A percentile compares a stretch with the other conserved stretches of the same genome.
Evolutionary conservation across 192 early-diverging fungal species (phyloP).

Genomic region (Phycomyces nitens): DNA sequence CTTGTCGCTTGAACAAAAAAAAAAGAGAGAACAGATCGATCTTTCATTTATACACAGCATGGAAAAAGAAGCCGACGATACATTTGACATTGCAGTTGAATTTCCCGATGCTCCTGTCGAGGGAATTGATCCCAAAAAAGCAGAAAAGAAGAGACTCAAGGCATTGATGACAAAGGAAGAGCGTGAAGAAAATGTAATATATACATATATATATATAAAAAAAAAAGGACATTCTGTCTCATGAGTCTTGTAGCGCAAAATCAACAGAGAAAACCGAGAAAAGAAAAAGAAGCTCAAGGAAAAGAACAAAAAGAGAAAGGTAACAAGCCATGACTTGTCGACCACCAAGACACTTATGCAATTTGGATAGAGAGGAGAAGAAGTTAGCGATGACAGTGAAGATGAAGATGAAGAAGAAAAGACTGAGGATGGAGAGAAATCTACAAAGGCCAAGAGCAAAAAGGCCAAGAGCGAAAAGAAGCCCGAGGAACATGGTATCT

Average conservation of each 20-base stretch:
- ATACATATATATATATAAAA: background rate
- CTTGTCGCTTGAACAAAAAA: no score
- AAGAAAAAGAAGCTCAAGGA: conserved; percentile 39
- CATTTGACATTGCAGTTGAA: conserved; percentile 13
- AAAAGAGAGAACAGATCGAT: no score
- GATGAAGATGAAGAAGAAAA: conserved; percentile 41
- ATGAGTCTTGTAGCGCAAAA: conserved; percentile 15
- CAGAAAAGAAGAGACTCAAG: conserved; percentile 13
- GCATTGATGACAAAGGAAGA: conserved; percentile 6
- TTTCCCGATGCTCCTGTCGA: conserved; percentile 19
- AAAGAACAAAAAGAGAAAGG: conserved; percentile 42
- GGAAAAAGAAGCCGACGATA: conserved; percentile 9
- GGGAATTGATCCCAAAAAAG: conserved; percentile 1
- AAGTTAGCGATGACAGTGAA: conserved; percentile 31
- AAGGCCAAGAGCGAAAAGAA: conserved; percentile 19
- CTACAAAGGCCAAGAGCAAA: conserved; percentile 43
- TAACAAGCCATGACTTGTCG: background rate
- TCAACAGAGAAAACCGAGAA: conserved; percentile 37
- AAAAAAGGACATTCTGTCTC: background rate
- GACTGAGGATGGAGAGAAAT: conserved; percentile 30
- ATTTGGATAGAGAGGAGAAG: conserved; percentile 30
- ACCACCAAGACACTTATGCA: background rate
- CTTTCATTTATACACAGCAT: background rate
- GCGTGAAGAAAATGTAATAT: conserved; percentile 14
- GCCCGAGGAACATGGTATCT: conserved; percentile 51